Conservation (phyloP, 345 rosid genomes). For the Citrus trifoliata region DNA sequence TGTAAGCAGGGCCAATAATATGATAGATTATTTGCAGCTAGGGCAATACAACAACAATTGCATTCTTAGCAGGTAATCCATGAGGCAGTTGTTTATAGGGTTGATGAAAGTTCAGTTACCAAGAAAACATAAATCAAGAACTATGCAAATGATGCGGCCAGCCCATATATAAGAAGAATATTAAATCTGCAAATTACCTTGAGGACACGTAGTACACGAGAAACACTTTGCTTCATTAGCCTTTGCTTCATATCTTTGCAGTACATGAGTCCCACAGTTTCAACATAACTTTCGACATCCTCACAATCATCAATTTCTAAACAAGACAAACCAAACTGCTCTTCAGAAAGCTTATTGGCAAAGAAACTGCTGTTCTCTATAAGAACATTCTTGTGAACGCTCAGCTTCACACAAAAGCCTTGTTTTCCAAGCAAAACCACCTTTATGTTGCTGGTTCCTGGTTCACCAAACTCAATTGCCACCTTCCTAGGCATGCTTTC, state of each 20-base stretch:
- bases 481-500: constrained; percentile 88
- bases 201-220: constrained; percentile 80
- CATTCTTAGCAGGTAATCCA: neutral
- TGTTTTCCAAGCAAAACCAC: constrained; percentile 86
- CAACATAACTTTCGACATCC: constrained; percentile 89
- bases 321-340: constrained; percentile 52
- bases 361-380: constrained; percentile 69
- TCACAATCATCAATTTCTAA: constrained; percentile 83
- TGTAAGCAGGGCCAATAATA: neutral
- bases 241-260: constrained; percentile 96
- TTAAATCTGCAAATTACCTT: constrained; percentile 51
- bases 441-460: constrained; percentile 83
- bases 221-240: constrained; percentile 81
- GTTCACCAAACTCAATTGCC: constrained; percentile 91
- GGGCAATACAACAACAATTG: neutral
- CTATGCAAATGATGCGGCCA: constrained; percentile 8
- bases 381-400: constrained; percentile 77
- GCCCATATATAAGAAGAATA: constrained; percentile 1
- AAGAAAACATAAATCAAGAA: neutral
- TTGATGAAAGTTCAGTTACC: neutral
- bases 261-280: constrained; percentile 94
- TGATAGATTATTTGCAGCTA: neutral
- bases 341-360: constrained; percentile 61
- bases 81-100: neutral
- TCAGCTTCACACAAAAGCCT: constrained; percentile 91